Evolutionary conservation across 331 rosid genomes (phyloP), one percentile per base, ranked within the genome.

Genomic region (Acacia pycnantha): DNA sequence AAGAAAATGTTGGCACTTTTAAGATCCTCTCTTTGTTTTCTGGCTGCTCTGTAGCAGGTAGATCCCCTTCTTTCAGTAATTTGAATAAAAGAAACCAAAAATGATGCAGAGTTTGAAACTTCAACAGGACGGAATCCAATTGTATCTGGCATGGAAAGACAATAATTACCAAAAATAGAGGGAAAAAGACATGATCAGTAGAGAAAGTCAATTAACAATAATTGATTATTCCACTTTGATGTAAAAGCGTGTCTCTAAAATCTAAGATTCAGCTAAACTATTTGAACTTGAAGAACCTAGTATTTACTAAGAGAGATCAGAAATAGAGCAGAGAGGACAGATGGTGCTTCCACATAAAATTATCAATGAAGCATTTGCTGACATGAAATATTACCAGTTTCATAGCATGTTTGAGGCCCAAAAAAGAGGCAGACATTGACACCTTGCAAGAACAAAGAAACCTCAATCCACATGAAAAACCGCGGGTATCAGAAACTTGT

Each of bases 401-500:
- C 89, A 87, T 90, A 73, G 98, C 98, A 93, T 95, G 99, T 82
- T 84, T 89, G 76, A 95, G 86, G 78, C 99, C 99, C 79, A 89
- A 79, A 75, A 90, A 78, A 72, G 86, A 80, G 81, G 99, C 89
- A 70, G 84, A 77, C 56, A 89, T 69, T 41, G 99, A 89, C 78
- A 79, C 59, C 62, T 71, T 85, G 81, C 81, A 69, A 70, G 97
- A 93, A 83, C 94, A 92, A 72, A 95, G 97, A 85, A 93, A 95
- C 89, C 86, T 89, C 91, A 95, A 86, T 64, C 99, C 97, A 82
- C 86, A 84, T 77, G 92, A 84, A 85, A 95, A 97, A 84, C 98
- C 99, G 18, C 84, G 89, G 14, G 98, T 89, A 74, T 83, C 85
- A 74, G 99, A 95, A 82, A 93, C 89, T 77, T 87, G 99, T 79